Evolutionary conservation across 1,284 basidiomycete species (phyloP), one percentile per base, ranked within the genome.

Genomic region (Psilocybe mexicana): DNA sequence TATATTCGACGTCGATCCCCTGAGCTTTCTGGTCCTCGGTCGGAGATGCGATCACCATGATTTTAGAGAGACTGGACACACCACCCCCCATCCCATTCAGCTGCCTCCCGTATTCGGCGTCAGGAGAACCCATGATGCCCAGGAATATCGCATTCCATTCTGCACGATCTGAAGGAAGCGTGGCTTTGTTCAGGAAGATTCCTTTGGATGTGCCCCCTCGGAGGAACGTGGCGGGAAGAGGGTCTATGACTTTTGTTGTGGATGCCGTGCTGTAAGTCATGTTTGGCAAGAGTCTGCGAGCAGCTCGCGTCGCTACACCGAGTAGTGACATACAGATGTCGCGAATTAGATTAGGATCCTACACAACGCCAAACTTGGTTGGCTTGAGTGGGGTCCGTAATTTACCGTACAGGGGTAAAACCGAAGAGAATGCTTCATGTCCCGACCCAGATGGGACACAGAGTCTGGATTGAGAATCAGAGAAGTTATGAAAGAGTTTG

Each of bases 41-140:
- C 11, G 83, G 76, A 42, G 74, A 61, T 3, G 80, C 82, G 2
- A 94, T 83, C 33, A 94, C 80, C 62, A 85, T 86, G n/a, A 91
- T 83, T 69, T 94, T 94, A 50, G 88, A 92, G 4, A 92, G 79
- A 53, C 87, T 90, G 4, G 86, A 88, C 35, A 90, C 76, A 2
- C 92, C 92, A 2, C 92, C 92, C 7, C 92, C 92, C 86, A 90
- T 89, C 5, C 88, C 92, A 65, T 93, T 87, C 23, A 94, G 80
- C 73, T 94, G 92, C 10, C 91, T 78, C 3, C 83, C 84, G 66
- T 92, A 78, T 49, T 78, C 73, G 0, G 87, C 80, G 66, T 94
- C 92, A 0, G 92, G 92, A 1, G 88, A 92, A 14, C 92, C 92
- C 89, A 93, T 91, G n/a, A 90, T 81, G 0, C 85, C 80, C 14